A percentile compares a stretch with the other conserved stretches of the same genome.
Conservation (phyloP, 2,329 filamentous ascomycete genomes). For the Trichoderma afroharzianum region DNA sequence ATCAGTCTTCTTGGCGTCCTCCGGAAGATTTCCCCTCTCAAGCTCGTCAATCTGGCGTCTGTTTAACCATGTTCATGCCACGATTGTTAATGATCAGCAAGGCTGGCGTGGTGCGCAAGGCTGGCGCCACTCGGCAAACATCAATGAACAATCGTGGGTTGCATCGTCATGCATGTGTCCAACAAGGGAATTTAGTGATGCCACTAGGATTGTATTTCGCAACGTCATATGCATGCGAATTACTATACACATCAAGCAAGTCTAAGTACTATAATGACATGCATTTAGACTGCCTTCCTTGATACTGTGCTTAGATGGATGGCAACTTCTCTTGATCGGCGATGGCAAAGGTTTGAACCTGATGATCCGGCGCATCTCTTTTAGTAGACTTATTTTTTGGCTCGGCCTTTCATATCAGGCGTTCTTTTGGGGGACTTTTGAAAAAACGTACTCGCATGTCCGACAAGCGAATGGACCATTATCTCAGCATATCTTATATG, state of each 20-base stretch:
- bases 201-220: neutral
- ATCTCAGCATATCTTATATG: neutral
- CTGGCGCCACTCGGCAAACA: constrained; percentile 3
- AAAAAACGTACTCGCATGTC: neutral
- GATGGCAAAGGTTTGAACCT: neutral
- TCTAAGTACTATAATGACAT: neutral
- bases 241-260: neutral
- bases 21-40: neutral
- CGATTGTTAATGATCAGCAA: neutral
- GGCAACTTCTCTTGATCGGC: neutral
- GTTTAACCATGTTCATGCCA: neutral
- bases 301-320: neutral
- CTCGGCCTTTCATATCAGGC: neutral
- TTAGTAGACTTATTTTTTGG: neutral
- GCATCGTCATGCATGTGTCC: neutral
- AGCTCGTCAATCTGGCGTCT: neutral
- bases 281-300: neutral
- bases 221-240: neutral
- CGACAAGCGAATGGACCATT: neutral
- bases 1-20: neutral
- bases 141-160: neutral
- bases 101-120: neutral
- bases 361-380: neutral
- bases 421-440: neutral
- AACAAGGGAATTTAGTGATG: neutral